Percentiles rank a stretch among this genome's conserved stretches.
These are phyloP conservation scores for Glycine tomentella DNA, from an alignment of 306 rosid genomes.

Conservation along the genomic window DNA sequence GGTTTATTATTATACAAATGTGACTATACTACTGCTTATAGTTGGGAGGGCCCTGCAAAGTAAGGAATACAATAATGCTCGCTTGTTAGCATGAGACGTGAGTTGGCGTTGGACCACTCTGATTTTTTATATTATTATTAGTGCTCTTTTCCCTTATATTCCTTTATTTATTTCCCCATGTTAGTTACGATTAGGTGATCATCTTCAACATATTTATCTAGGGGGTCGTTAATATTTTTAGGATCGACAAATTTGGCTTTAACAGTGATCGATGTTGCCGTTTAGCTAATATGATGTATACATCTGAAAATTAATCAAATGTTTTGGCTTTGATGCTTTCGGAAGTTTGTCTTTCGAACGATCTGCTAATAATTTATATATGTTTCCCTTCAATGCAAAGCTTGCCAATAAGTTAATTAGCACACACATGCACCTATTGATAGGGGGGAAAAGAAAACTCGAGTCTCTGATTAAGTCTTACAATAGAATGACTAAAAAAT, in stretches of 20 bases:
- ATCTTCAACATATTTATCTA: constrained; percentile 19
- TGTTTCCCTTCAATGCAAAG: constrained; percentile 30
- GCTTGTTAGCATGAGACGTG: too few species aligned
- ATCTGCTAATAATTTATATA: not conserved
- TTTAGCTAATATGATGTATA: constrained; percentile 47
- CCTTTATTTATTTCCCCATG: constrained; percentile 8
- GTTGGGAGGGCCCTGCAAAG: not conserved
- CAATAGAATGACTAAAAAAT: not conserved
- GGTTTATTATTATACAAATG: too few species aligned
- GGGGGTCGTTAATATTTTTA: constrained; percentile 39
- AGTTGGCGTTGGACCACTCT: constrained; percentile 14
- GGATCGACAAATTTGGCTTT: constrained; percentile 38
- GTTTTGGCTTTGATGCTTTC: constrained; percentile 32
- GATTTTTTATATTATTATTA: not conserved
- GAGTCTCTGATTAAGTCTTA: not conserved
- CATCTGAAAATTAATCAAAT: constrained; percentile 15
- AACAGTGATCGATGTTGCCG: constrained; percentile 41
- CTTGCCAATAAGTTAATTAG: not conserved
- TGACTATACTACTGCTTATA: too few species aligned
- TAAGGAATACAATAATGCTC: not conserved
- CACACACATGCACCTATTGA: not conserved
- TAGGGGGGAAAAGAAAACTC: not conserved
- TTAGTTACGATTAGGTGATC: constrained; percentile 44
- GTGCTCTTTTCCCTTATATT: not conserved
- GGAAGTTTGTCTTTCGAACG: constrained; percentile 38